phyloP scores from a whole-genome alignment of 352 stramenopile species.

The Globisporangium iwayamae region DNA sequence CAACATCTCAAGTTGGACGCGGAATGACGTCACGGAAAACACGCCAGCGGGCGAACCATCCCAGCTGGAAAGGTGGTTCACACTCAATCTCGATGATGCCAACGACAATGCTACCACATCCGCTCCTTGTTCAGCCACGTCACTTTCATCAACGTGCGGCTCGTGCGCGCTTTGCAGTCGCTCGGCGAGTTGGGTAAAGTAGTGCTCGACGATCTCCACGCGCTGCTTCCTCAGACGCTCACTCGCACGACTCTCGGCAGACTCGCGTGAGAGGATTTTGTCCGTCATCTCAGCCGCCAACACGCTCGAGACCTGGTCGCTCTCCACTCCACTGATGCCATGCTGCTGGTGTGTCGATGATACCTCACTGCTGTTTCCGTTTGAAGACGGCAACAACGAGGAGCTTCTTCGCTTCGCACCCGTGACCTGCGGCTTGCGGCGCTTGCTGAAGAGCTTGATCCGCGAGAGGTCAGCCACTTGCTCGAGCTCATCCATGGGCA shows the following conservation, averaged over 20 bases:
- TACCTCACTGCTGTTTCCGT: neutral
- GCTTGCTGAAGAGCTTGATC: conserved; percentile 49
- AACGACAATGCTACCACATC: neutral
- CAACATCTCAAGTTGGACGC: conserved; percentile 69
- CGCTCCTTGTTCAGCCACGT: neutral
- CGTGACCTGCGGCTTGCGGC: neutral
- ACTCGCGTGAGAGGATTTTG: conserved; percentile 38
- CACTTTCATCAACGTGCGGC: neutral
- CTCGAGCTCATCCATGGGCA: conserved; percentile 53
- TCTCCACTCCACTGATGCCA: conserved; percentile 8
- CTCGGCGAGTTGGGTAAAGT: conserved; percentile 29
- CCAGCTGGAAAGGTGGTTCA: conserved; percentile 13
- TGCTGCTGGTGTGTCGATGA: neutral
- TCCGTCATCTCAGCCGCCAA: conserved; percentile 32
- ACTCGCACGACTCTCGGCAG: conserved; percentile 26
- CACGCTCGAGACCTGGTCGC: conserved; percentile 27
- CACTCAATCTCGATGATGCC: neutral
- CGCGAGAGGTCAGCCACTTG: conserved; percentile 50
- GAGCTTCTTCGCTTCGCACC: neutral
- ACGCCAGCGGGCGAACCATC: conserved; percentile 27
- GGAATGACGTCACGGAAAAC: conserved; percentile 53
- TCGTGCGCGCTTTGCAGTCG: neutral
- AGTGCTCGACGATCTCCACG: conserved; percentile 38
- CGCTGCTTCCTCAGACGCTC: conserved; percentile 34
- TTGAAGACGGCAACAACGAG: neutral